phyloP scores from a whole-genome alignment of 768 basidiomycete genomes.

The Tricholoma terreum region DNA sequence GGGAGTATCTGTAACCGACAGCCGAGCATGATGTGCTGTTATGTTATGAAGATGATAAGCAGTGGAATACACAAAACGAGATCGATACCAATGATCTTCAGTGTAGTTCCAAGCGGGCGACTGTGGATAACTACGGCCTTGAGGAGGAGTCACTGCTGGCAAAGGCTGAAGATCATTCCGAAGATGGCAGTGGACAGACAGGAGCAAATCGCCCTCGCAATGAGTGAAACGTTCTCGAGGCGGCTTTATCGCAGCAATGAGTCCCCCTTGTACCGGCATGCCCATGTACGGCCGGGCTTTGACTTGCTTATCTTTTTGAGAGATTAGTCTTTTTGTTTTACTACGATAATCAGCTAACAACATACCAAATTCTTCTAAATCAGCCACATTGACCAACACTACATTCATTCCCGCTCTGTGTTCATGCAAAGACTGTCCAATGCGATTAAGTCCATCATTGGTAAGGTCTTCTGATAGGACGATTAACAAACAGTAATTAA shows the following conservation, averaged over 20 bases:
- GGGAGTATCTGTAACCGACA: neutral
- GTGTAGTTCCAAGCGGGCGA: neutral
- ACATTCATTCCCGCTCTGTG: no score
- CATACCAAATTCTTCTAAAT: no score
- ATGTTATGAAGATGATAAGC: neutral
- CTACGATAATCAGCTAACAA: no score
- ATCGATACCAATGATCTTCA: neutral
- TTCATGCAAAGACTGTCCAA: no score
- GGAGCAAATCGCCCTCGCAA: neutral
- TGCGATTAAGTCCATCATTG: no score
- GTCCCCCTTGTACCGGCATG: neutral
- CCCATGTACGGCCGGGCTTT: neutral
- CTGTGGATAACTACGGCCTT: neutral
- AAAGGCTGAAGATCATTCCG: neutral
- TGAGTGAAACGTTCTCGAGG: neutral
- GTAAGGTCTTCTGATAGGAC: no score
- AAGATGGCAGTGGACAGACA: neutral
- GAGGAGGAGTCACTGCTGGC: neutral
- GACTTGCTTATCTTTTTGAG: neutral
- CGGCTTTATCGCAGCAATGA: neutral
- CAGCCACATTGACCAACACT: no score
- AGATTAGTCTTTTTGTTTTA: no score
- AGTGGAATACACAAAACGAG: neutral
- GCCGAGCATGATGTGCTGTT: neutral
- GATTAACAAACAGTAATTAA: no score